Evolutionary conservation across 2,329 filamentous ascomycete genomes (phyloP).

Genomic region (Zymoseptoria ardabiliae): DNA sequence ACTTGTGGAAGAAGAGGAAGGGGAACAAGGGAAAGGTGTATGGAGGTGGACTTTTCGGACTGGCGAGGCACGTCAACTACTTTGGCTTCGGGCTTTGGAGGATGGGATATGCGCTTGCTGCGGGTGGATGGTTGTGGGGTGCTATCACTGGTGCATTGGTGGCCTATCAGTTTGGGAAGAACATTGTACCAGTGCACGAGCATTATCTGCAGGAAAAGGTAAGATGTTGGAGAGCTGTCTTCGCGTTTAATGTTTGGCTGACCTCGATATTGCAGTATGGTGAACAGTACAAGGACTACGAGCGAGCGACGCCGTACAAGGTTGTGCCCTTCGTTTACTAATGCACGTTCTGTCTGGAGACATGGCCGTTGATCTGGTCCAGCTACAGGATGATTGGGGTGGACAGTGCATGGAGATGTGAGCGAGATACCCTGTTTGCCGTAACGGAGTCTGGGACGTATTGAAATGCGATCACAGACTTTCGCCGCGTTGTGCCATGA

Average conservation of each 20-base stretch:
- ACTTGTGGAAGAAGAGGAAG: constrained; percentile 44
- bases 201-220: constrained; percentile 41
- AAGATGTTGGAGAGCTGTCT: constrained; percentile 10
- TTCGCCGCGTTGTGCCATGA: too few relatives aligned
- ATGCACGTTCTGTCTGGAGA: neutral
- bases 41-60: constrained; percentile 42
- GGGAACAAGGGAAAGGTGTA: constrained; percentile 48
- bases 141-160: constrained; percentile 35
- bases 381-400: too few relatives aligned
- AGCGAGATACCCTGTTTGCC: too few relatives aligned
- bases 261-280: constrained; percentile 29
- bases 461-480: too few relatives aligned
- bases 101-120: constrained; percentile 41
- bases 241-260: neutral
- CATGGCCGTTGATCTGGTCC: neutral
- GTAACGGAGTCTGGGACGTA: too few relatives aligned
- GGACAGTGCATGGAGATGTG: too few relatives aligned
- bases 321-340: constrained; percentile 31
- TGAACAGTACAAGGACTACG: constrained; percentile 32
- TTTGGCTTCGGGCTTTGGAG: constrained; percentile 47
- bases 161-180: constrained; percentile 39
- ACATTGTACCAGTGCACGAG: constrained; percentile 43
- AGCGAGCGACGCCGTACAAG: constrained; percentile 33
- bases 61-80: constrained; percentile 50
- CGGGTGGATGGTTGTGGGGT: constrained; percentile 43